These are phyloP conservation scores for Hydnomerulius pinastri DNA, from an alignment of 768 basidiomycete genomes.

Conservation along the genomic window DNA sequence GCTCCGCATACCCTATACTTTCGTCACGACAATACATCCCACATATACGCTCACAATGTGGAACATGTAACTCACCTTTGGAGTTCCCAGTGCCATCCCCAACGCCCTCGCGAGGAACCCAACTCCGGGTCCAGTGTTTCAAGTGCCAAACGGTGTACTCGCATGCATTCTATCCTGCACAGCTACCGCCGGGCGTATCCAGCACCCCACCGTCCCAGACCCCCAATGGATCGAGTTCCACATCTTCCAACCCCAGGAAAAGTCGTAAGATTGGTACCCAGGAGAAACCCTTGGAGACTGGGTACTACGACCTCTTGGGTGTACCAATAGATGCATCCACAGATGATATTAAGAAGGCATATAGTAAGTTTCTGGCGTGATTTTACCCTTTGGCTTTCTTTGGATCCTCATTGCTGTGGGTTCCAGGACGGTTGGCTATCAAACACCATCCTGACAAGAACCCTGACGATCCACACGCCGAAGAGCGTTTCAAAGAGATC, in stretches of 20 bases:
- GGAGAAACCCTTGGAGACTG: slow-evolving; percentile 83
- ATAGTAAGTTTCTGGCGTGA: slow-evolving; percentile 54
- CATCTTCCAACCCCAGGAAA: slow-evolving; percentile 35
- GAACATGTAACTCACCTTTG: slow-evolving; percentile 51
- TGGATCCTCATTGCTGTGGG: background rate
- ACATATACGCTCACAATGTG: slow-evolving; percentile 66
- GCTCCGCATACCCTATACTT: slow-evolving; percentile 48
- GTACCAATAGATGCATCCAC: slow-evolving; percentile 72
- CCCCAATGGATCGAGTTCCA: slow-evolving; percentile 21
- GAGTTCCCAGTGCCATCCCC: slow-evolving; percentile 73
- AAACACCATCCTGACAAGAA: slow-evolving; percentile 95
- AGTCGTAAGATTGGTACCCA: slow-evolving; percentile 87
- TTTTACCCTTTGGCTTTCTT: background rate
- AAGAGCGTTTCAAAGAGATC: slow-evolving; percentile 88
- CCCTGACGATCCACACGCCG: slow-evolving; percentile 80
- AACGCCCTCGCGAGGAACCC: slow-evolving; percentile 52
- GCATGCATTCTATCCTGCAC: slow-evolving; percentile 69
- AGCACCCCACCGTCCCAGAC: slow-evolving; percentile 15
- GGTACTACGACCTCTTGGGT: slow-evolving; percentile 87
- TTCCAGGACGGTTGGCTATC: slow-evolving; percentile 76
- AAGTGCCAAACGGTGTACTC: slow-evolving; percentile 59
- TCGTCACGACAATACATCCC: slow-evolving; percentile 67
- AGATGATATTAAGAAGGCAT: slow-evolving; percentile 91
- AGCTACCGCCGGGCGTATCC: slow-evolving; percentile 42
- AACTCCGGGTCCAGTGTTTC: slow-evolving; percentile 72